Evolutionary conservation across 805 yeast species (phyloP), one percentile per base, ranked within the genome.

Genomic region (Hanseniaspora guilliermondii): DNA sequence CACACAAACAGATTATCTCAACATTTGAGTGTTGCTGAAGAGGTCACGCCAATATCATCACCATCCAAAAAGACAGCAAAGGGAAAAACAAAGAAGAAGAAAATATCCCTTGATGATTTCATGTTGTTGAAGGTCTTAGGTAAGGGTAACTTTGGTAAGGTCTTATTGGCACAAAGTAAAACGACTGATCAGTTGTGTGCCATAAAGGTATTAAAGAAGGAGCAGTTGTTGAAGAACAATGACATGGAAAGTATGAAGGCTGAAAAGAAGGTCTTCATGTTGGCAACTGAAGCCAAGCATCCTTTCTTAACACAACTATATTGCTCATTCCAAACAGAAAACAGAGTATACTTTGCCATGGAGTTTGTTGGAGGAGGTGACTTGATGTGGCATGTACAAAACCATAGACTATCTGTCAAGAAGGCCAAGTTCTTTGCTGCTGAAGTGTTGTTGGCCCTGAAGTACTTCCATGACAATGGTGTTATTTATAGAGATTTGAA

Each of bases 341-440:
- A 94, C 65, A 80, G 98, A 65, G 85, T 93, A 41, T 93, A 93
- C 68, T 93, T 93, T 71, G 98, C 95, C 16, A 93, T 93, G 99
- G 97, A 93, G 68, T 93, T 88, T 65, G 83, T 93, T 50, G 82
- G 94, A 21, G 99, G 98, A 56, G 99, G 99, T 68, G 99, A 93
- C 71, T 76, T 93, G 64, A 93, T 93, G 98, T 89, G 96, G 95
- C 99, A 93, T 67, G 94, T 93, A 62, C 98, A 93, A 69, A 87
- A 87, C 64, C 85, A 85, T 57, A 77, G 91, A 62, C 85, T 93
- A 64, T 82, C 96, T 1, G 83, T 89, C 17, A 80, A 85, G 60
- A 77, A 97, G 61, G 99, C 98, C 9, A 94, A 93, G 69, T 93
- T 89, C 65, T 93, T 93, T 68, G 97, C 98, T 1, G 95, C 97